A percentile compares a stretch with the other conserved stretches of the same genome.
Conservation (phyloP, 2,329 filamentous ascomycete genomes). For the Neopestalotiopsis sp. region DNA sequence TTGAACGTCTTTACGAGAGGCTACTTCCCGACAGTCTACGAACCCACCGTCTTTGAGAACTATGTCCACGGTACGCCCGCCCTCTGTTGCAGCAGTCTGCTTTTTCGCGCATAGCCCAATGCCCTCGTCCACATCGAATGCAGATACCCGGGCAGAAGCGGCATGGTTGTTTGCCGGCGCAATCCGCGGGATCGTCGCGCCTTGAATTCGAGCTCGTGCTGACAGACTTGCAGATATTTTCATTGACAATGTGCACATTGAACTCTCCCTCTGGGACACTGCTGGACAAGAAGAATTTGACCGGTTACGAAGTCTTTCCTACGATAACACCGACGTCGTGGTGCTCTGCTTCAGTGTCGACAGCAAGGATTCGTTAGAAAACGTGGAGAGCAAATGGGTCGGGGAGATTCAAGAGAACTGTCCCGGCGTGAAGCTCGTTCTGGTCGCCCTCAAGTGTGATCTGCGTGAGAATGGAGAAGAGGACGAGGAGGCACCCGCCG, state of each 20-base stretch:
- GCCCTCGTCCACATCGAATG: neutral
- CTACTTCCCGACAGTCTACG: conserved; percentile 98
- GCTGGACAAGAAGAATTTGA: conserved; percentile 99
- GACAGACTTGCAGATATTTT: conserved; percentile 76
- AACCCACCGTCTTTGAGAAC: conserved; percentile 98
- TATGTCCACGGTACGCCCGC: conserved; percentile 85
- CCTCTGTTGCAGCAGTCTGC: neutral
- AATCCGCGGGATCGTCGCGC: neutral
- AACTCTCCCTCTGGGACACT: conserved; percentile 97
- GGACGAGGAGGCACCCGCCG: conserved; percentile 62
- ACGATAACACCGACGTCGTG: conserved; percentile 95
- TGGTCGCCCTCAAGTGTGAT: conserved; percentile 97
- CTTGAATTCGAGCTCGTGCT: conserved; percentile 2
- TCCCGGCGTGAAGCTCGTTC: conserved; percentile 89
- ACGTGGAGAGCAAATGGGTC: conserved; percentile 98
- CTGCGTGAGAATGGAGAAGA: conserved; percentile 79
- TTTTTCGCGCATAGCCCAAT: neutral
- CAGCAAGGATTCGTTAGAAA: conserved; percentile 94
- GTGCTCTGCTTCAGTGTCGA: conserved; percentile 99
- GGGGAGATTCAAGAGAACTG: conserved; percentile 98
- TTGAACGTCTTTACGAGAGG: conserved; percentile 99
- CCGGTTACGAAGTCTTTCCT: conserved; percentile 90
- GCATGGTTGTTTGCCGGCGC: neutral
- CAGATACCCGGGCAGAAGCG: neutral
- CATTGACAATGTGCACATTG: conserved; percentile 95